Percentiles rank a stretch among this genome's conserved stretches.
These are phyloP conservation scores for Candida maesae DNA, from an alignment of 805 yeast species.

Conservation along the genomic window DNA sequence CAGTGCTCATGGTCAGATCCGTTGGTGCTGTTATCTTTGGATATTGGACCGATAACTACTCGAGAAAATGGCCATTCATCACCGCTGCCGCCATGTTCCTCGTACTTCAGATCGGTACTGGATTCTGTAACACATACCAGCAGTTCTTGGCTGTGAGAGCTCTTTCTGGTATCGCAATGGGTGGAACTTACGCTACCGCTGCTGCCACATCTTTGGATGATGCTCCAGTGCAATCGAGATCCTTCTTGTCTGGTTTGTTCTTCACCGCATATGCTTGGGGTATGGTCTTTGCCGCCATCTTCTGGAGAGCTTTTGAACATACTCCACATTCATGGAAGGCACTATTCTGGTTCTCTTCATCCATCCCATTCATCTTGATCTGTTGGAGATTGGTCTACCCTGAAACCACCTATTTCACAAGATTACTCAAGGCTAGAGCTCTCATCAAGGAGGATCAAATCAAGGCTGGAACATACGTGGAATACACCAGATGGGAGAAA, in stretches of 20 bases:
- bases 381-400: conserved; percentile 55
- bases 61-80: conserved; percentile 67
- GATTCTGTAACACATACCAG: conserved; percentile 50
- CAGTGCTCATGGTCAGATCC: conserved; percentile 68
- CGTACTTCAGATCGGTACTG: conserved; percentile 59
- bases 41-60: conserved; percentile 54
- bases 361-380: conserved; percentile 55
- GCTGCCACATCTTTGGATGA: conserved; percentile 53
- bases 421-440: conserved; percentile 29
- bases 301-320: conserved; percentile 55
- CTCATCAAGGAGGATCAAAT: conserved; percentile 27
- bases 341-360: conserved; percentile 69
- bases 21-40: conserved; percentile 71
- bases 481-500: conserved; percentile 23
- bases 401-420: conserved; percentile 53
- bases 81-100: conserved; percentile 47
- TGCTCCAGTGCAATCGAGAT: conserved; percentile 56
- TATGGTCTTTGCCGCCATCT: conserved; percentile 58
- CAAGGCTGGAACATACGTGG: conserved; percentile 24
- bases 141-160: conserved; percentile 63
- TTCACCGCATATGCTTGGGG: conserved; percentile 62
- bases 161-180: conserved; percentile 57
- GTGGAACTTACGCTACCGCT: conserved; percentile 43
- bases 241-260: conserved; percentile 57
- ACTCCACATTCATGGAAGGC: conserved; percentile 60